These are phyloP conservation scores for Favolaschia claudopus DNA, from an alignment of 768 basidiomycete species.

Conservation along the genomic window DNA sequence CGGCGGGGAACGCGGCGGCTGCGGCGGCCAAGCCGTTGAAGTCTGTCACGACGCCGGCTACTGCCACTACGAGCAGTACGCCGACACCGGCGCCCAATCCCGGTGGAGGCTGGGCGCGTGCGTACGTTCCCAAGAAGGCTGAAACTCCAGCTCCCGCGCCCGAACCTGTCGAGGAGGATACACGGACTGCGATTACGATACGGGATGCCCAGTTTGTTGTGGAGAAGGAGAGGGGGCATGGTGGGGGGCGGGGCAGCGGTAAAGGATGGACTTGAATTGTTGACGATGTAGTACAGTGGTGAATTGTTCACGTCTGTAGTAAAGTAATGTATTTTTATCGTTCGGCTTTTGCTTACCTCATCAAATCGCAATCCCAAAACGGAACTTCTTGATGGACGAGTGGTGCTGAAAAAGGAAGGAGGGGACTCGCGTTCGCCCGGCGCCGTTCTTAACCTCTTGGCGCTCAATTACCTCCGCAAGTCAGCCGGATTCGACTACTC, in stretches of 20 bases:
- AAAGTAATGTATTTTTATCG: too few species aligned
- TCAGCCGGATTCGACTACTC: too few species aligned
- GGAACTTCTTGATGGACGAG: too few species aligned
- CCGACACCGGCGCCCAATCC: neutral
- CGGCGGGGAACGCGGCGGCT: constrained; percentile 59
- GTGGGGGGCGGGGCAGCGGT: constrained; percentile 80
- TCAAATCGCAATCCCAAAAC: too few species aligned
- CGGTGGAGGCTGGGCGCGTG: constrained; percentile 41
- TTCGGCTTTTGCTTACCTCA: too few species aligned
- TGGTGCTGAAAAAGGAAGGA: too few species aligned
- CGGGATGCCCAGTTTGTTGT: constrained; percentile 88
- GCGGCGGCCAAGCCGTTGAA: constrained; percentile 44
- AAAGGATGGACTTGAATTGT: constrained; percentile 67
- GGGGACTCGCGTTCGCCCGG: too few species aligned
- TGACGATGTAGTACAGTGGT: too few species aligned
- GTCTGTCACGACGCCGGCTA: constrained; percentile 36
- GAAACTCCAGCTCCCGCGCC: constrained; percentile 36
- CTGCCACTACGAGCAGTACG: constrained; percentile 35
- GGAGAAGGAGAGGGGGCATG: constrained; percentile 84
- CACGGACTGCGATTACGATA: constrained; percentile 67
- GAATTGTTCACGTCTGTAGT: too few species aligned
- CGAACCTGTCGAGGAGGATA: constrained; percentile 60
- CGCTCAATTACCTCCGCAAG: too few species aligned
- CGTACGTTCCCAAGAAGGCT: constrained; percentile 64
- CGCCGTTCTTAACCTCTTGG: too few species aligned